Evolutionary conservation across 345 rosid genomes (phyloP), one percentile per base, ranked within the genome.

Genomic region (Salix arbutifolia): DNA sequence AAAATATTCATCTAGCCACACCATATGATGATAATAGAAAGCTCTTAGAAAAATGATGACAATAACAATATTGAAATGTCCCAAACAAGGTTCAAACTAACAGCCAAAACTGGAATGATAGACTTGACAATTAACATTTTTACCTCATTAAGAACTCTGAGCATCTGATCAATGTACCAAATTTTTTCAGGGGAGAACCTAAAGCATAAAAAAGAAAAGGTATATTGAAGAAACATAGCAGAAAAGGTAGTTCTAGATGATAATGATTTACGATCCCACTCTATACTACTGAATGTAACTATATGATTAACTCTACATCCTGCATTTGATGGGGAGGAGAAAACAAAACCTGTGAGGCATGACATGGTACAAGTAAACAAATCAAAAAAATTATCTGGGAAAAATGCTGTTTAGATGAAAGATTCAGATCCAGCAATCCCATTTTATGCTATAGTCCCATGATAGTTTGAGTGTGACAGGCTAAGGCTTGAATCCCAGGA

Each of bases 101-200:
- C 19, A 65, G 33, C 62, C 37, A 65, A 71, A 53, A 52, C 18
- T 12, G 46, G 52, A 33, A 62, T 40, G n/a, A 52, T 16, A 64
- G 9, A 68, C 31, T 25, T 70, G 30, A 58, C 26, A 56, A 8
- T 53, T 65, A 71, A 42, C 70, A 78, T 53, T 82, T 71, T 80
- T 92, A 94, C 99, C 99, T 96, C 93, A 14, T 93, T 86, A 58
- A 96, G 96, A 88, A 94, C 99, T 93, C 90, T 96, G 85, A 96
- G 92, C 99, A 96, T 96, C 90, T 94, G 98, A 87, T 94, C 97
- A 77, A 94, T 91, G 86, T 96, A 92, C 99, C 99, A 96, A 44
- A 89, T 85, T 85, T 96, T 96, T 81, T 96, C 98, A 2, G 93
- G 92, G 76, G 99, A 91, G 89, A 91, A 96, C 97, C 99, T 96